Base-by-base conservation (phyloP, 768 basidiomycete genomes). In the Cyclocybe cylindracea region DNA sequence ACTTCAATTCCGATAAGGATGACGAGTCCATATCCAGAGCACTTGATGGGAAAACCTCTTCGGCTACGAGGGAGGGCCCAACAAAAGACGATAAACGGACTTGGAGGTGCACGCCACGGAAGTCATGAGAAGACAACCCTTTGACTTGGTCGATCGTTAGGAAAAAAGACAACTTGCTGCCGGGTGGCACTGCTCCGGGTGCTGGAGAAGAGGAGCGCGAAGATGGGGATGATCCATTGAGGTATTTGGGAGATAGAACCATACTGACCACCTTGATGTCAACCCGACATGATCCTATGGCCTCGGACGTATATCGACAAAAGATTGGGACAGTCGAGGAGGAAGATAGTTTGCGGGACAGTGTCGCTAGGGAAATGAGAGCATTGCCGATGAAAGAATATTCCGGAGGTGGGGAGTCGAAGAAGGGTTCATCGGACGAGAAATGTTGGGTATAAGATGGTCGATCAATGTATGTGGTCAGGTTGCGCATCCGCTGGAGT, bases 381-480 rank as follows among this genome's bases (percentile, higher is more conserved):
- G 91, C 88, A 60, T 91, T 89, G 50, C 95, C 97, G 50, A 99
- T 86, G 68, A 95, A 96, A 6, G 94, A 96, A 67, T 90, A 95
- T 58, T 89, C 85, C 6, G 93, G 90, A 2, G 92, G 84, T 2
- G 91, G 89, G 34, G 81, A 81, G 65, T 96, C 89, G 69, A 90
- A 94, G 74, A 98, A 99, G 2, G 92, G 89, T 70, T 93, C 93
- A 57, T 94, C 89, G 10, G 87, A 86, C 31, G 91, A 91, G 73
- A 98, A 97, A 69, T 98, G 96, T 57, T 87, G 89, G 8, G 92
- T 90, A 69, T 95, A 96, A 3, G 89, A 91, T 6, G 96, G 97
- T 41, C 90, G 86, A 68, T 94, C 91, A 57, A 94, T 89, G 65
- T 94, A 93, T 19, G 86, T 85, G 6, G 89, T 90, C 36, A 94